Conservation (phyloP, 2,329 filamentous ascomycete genomes). For the Ophiostoma fasciatum region DNA sequence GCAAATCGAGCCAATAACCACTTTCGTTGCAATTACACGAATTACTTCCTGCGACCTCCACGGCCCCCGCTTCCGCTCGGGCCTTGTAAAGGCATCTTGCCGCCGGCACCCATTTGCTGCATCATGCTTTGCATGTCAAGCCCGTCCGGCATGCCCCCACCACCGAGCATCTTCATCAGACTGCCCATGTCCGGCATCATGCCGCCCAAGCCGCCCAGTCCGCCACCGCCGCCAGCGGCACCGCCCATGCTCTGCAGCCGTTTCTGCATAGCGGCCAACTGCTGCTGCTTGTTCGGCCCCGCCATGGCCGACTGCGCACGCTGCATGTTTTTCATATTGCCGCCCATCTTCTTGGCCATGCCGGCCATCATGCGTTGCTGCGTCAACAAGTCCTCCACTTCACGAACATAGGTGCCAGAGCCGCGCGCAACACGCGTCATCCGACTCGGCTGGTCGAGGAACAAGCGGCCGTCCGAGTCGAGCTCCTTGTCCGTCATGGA, state of each 20-base stretch:
- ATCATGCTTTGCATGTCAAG: slow-evolving; percentile 72
- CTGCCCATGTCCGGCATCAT: slow-evolving; percentile 67
- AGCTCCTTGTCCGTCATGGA: slow-evolving; percentile 95
- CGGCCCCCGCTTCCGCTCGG: slow-evolving; percentile 11
- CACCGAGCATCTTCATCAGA: slow-evolving; percentile 78
- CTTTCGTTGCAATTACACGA: background rate
- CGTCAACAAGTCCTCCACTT: slow-evolving; percentile 93
- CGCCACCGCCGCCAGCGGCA: slow-evolving; percentile 39
- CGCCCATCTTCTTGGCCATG: slow-evolving; percentile 98
- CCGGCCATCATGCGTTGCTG: slow-evolving; percentile 98
- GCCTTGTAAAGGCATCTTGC: slow-evolving; percentile 23
- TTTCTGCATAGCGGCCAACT: slow-evolving; percentile 96
- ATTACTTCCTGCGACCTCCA: slow-evolving; percentile 9
- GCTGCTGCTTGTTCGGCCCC: slow-evolving; percentile 80
- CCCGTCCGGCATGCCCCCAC: slow-evolving; percentile 54
- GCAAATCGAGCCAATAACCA: background rate
- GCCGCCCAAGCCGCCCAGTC: slow-evolving; percentile 7
- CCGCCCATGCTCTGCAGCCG: slow-evolving; percentile 85
- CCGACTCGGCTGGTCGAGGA: slow-evolving; percentile 79
- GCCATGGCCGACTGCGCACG: slow-evolving; percentile 82
- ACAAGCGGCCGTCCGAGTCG: slow-evolving; percentile 87
- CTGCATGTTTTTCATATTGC: slow-evolving; percentile 96
- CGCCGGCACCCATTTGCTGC: slow-evolving; percentile 53
- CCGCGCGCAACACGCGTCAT: slow-evolving; percentile 87
- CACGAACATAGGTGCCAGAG: slow-evolving; percentile 75